Conservation (phyloP, 192 early-diverging fungal genomes). For the Hyaloraphidium curvatum region DNA sequence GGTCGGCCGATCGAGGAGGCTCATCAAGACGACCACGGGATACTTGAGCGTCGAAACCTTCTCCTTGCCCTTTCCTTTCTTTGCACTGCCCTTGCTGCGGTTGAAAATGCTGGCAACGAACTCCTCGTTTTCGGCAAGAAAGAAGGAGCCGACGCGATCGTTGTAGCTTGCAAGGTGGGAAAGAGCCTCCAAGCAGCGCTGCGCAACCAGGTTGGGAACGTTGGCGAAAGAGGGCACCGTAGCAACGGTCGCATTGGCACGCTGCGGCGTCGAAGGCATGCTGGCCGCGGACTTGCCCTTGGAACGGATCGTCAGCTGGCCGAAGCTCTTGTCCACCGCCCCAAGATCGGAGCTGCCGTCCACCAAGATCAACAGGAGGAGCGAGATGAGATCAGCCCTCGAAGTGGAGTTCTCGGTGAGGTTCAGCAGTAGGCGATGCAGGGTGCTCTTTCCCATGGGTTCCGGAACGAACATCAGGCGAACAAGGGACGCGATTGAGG, state of each 20-base stretch:
- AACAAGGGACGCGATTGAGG: slow-evolving; percentile 59
- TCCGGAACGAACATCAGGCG: slow-evolving; percentile 77
- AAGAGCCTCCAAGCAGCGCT: slow-evolving; percentile 70
- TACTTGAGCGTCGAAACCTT: slow-evolving; percentile 28
- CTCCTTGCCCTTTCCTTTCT: slow-evolving; percentile 51
- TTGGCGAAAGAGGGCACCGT: slow-evolving; percentile 27
- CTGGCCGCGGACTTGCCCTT: slow-evolving; percentile 32
- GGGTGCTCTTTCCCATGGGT: slow-evolving; percentile 34
- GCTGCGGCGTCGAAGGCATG: no score
- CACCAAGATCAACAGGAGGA: slow-evolving; percentile 68
- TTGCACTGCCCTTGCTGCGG: slow-evolving; percentile 27
- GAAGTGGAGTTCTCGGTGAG: slow-evolving; percentile 80
- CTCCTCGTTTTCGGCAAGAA: slow-evolving; percentile 50
- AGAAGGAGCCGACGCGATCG: slow-evolving; percentile 52
- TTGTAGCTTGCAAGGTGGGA: slow-evolving; percentile 62
- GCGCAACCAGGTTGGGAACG: slow-evolving; percentile 74
- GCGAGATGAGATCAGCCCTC: slow-evolving; percentile 59
- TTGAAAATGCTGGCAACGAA: slow-evolving; percentile 30
- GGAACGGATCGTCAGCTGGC: slow-evolving; percentile 44
- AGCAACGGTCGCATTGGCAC: no score
- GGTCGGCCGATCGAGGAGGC: slow-evolving; percentile 60
- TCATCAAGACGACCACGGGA: slow-evolving; percentile 57
- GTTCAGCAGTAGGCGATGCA: slow-evolving; percentile 48
- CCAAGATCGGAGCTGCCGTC: slow-evolving; percentile 59
- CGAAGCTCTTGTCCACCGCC: slow-evolving; percentile 54